A percentile compares a stretch with the other conserved stretches of the same genome.
These are phyloP conservation scores for Chaetomium olivaceum DNA, from an alignment of 2,329 filamentous ascomycete species.

Conservation along the genomic window DNA sequence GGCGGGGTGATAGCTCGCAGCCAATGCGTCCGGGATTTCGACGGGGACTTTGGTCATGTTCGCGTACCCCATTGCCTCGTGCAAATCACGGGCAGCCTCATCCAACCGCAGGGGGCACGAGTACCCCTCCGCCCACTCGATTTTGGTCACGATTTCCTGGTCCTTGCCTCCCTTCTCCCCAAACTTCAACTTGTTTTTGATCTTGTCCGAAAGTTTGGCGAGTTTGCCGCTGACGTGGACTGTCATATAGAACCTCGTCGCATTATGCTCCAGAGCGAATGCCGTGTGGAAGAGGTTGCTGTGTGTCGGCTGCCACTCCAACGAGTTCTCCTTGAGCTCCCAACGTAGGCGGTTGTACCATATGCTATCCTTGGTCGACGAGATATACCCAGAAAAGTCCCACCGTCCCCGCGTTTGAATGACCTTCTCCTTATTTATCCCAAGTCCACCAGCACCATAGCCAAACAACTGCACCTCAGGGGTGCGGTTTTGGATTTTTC, in stretches of 20 bases:
- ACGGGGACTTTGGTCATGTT: constrained; percentile 23
- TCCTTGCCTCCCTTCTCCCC: constrained; percentile 9
- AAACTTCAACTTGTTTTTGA: constrained; percentile 24
- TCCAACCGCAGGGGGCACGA: constrained; percentile 20
- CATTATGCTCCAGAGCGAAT: constrained; percentile 29
- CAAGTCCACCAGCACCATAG: constrained; percentile 26
- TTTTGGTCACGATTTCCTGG: constrained; percentile 26
- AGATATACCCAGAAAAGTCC: constrained; percentile 27
- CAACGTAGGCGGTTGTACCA: constrained; percentile 27
- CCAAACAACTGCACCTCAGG: constrained; percentile 24
- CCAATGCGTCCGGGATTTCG: constrained; percentile 23
- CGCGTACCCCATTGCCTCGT: constrained; percentile 20
- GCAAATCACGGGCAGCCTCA: constrained; percentile 20
- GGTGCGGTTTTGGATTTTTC: constrained; percentile 15
- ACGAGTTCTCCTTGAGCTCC: constrained; percentile 24
- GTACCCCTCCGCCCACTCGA: constrained; percentile 27
- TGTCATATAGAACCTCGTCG: constrained; percentile 29
- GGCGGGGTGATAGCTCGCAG: constrained; percentile 15
- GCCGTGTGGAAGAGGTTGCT: constrained; percentile 28
- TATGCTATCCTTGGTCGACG: constrained; percentile 11
- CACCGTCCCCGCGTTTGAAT: constrained; percentile 19
- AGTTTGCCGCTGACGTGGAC: constrained; percentile 31
- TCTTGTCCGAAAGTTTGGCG: constrained; percentile 12
- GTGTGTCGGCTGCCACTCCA: constrained; percentile 25
- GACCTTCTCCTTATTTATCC: constrained; percentile 20